These are phyloP conservation scores for Cenchrus purpureus DNA, from an alignment of 176 grass and related monocot species.

Conservation along the genomic window DNA sequence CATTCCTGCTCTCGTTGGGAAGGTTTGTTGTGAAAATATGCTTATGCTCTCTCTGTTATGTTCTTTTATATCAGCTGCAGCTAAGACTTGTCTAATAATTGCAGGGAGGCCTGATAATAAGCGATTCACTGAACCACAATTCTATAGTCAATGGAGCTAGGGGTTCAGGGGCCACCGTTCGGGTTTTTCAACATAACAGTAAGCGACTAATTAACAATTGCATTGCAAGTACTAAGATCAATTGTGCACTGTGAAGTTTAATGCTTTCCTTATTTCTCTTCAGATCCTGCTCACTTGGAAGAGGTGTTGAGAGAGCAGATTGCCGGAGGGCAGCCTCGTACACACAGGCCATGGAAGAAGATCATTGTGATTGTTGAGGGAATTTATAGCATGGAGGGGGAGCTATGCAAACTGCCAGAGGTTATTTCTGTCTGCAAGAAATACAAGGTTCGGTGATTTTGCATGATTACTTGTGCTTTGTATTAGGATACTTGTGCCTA, in stretches of 20 bases:
- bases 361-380: constrained; percentile 96
- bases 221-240: constrained; percentile 21
- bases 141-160: constrained; percentile 94
- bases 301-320: constrained; percentile 91
- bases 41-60: not conserved
- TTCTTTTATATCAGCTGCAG: not conserved
- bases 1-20: constrained; percentile 80
- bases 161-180: constrained; percentile 83
- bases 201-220: constrained; percentile 41
- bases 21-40: constrained; percentile 51
- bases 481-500: constrained; percentile 14
- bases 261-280: constrained; percentile 35
- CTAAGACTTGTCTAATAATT: constrained; percentile 44
- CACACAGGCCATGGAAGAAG: constrained; percentile 95
- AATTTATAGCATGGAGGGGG: constrained; percentile 99
- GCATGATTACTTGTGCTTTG: constrained; percentile 18
- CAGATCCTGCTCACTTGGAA: constrained; percentile 88
- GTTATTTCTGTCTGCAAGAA: constrained; percentile 94
- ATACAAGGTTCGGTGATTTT: constrained; percentile 74
- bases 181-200: constrained; percentile 97
- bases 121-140: constrained; percentile 95
- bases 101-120: constrained; percentile 87
- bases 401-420: constrained; percentile 87
- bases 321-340: constrained; percentile 75
- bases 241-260: not conserved